Base-by-base conservation (phyloP, 495 filamentous ascomycete genomes). In the Podospora conica region DNA sequence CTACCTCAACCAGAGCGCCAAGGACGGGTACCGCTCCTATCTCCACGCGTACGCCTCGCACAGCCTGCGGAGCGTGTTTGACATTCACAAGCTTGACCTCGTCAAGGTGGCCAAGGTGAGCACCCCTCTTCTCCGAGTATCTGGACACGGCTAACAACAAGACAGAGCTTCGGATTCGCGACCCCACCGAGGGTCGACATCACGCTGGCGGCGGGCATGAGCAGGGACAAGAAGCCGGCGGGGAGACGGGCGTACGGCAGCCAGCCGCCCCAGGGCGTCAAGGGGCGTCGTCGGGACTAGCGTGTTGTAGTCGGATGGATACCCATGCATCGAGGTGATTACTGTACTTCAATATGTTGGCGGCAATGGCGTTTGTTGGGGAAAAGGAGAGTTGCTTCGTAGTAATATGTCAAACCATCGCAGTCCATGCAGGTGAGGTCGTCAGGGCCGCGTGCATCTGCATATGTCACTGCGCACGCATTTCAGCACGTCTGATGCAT, bases 1-100 rank as follows among this genome's bases (percentile, higher is more conserved):
- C 81, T 97, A 97, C 74, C 82, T 98, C 27, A 94, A 97, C 79
- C 93, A 96, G 84, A 84, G 82, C 62, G 86, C 85, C 25, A 87
- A 87, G 75, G 86, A 88, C 60, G 86, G 85, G 4, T 88, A 86
- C 69, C 85, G 89, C 29, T 90, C 91, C 12, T 98, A 98, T 74
- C 85, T 98, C 15, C 90, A 97, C 70, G 95, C 95, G 0, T 98
- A 98, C 67, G 92, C 94, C 20, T 92, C 89, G 27, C 95, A 98
- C 77, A 90, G 87, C 64, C 84, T 97, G 59, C 87, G 94, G 31
- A 90, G 91, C 12, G 90, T 97, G 33, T 98, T 96, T 73, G 92
- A 98, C 74, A 87, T 98, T 27, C 81, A 97, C 73, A 95, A 96
- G 76, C 84, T 98, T 9, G 95, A 98, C 77, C 83, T 98, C 33